Evolutionary conservation across 768 basidiomycete genomes (phyloP), one percentile per base, ranked within the genome.

Genomic region (Paxillus involutus): DNA sequence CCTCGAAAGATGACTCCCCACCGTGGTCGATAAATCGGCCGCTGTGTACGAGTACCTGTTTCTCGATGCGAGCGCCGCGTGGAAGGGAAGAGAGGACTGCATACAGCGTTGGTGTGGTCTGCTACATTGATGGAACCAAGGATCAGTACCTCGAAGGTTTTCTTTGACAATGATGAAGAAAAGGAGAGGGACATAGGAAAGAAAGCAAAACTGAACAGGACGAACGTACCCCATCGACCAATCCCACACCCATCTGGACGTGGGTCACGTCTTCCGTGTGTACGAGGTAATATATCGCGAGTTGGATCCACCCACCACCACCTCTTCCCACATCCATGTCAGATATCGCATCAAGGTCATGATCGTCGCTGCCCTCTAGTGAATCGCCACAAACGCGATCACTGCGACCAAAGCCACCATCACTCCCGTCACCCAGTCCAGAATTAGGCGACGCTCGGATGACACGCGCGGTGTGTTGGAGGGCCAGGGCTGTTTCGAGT

Each of bases 381-480:
- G 35, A 35, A 12, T 35, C 57, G 72, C 72, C 13, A 62, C 88
- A 59, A 80, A 82, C 46, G 17, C 16, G 33, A 50, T 70, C 63
- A 35, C 56, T 60, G 44, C 47, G 16, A 35, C 59, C 59, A 19
- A 68, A 68, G 2, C 67, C 67, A 19, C 68, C 68, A 1, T 63
- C 62, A 30, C 57, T 65, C 2, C 57, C 68, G 26, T 68, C 57
- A 8, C 67, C 65, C 11, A 59, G 36, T 71, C 80, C 36, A 32
- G 73, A 77, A 59, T 77, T 73, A 24, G 95, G 70, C 0, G 86
- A 87, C 5, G 77, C 71, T 0, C 70, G 59, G 48, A 80, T 70
- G 29, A 98, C 80, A 43, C 91, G 82, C 9, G 76, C 67, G 2
- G 86, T 85, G 66, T 99, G 97, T 62, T 98, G 95, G 40, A 85